A percentile compares a stretch with the other conserved stretches of the same genome.
Conservation (phyloP, 768 basidiomycete genomes). For the Podaxis sp. region DNA sequence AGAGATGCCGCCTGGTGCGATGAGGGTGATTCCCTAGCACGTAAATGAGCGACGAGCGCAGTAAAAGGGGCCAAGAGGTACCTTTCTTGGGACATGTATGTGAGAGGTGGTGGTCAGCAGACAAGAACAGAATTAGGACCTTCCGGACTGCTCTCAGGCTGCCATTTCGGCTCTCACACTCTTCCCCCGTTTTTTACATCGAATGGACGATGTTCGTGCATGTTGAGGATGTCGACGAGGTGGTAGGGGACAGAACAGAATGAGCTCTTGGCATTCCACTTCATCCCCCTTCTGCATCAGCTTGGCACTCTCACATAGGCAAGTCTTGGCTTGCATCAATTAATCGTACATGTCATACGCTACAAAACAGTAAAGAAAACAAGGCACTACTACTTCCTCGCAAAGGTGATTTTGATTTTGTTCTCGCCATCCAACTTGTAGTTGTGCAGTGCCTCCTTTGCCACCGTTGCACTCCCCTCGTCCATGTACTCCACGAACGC, state of each 20-base stretch:
- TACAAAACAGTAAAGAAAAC: conserved; percentile 53
- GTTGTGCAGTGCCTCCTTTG: conserved; percentile 96
- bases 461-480: conserved; percentile 86
- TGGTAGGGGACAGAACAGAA: neutral
- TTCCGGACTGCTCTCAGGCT: neutral
- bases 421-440: conserved; percentile 97
- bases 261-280: conserved; percentile 5
- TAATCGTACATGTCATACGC: conserved; percentile 19
- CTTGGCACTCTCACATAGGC: conserved; percentile 17
- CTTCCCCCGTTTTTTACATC: neutral
- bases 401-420: conserved; percentile 94
- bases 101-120: conserved; percentile 15
- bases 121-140: conserved; percentile 14
- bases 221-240: conserved; percentile 1
- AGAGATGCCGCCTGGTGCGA: neutral
- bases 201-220: neutral
- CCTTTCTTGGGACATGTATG: conserved; percentile 11
- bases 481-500: conserved; percentile 98
- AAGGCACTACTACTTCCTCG: conserved; percentile 52
- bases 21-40: neutral
- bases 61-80: neutral
- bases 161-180: conserved; percentile 7
- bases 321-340: neutral
- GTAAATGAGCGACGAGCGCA: no score
- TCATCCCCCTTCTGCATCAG: conserved; percentile 6